Evolutionary conservation across 2,329 filamentous ascomycete genomes (phyloP).

Genomic region (Pyricularia sp.): DNA sequence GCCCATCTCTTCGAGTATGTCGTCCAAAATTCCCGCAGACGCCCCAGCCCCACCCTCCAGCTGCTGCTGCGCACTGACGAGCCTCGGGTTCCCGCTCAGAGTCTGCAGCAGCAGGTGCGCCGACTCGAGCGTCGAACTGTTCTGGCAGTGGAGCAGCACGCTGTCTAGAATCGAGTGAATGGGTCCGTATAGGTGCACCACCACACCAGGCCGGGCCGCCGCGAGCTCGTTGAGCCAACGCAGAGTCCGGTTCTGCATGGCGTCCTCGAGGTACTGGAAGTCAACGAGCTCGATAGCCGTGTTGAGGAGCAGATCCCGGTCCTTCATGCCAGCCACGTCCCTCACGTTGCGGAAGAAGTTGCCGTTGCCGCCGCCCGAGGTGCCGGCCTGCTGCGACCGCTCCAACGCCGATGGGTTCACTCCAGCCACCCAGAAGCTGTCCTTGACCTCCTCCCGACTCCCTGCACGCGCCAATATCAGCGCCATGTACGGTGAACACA

Average conservation of each 20-base stretch:
- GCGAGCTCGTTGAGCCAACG: constrained; percentile 48
- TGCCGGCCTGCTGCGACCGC: constrained; percentile 13
- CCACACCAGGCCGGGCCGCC: constrained; percentile 37
- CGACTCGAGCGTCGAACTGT: constrained; percentile 42
- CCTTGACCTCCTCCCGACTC: constrained; percentile 45
- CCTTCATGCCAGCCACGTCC: constrained; percentile 34
- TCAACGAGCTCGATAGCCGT: constrained; percentile 53
- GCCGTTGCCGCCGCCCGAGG: constrained; percentile 11
- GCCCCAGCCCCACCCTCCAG: constrained; percentile 26
- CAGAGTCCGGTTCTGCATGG: constrained; percentile 44
- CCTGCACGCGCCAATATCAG: constrained; percentile 45
- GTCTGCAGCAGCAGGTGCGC: constrained; percentile 48
- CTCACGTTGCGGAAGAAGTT: constrained; percentile 26
- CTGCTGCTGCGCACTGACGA: constrained; percentile 19
- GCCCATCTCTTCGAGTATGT: constrained; percentile 44
- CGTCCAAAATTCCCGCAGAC: constrained; percentile 29
- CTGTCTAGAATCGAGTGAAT: constrained; percentile 48
- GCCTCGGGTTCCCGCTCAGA: constrained; percentile 40
- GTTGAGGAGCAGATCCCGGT: constrained; percentile 49
- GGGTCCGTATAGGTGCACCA: constrained; percentile 45
- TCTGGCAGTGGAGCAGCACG: constrained; percentile 50
- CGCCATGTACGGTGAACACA: constrained; percentile 43
- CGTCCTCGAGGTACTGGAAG: constrained; percentile 51
- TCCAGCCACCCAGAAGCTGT: constrained; percentile 48
- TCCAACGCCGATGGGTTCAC: constrained; percentile 32